Base-by-base conservation (phyloP, 1,284 basidiomycete species). In the Acaromyces ingoldii region DNA sequence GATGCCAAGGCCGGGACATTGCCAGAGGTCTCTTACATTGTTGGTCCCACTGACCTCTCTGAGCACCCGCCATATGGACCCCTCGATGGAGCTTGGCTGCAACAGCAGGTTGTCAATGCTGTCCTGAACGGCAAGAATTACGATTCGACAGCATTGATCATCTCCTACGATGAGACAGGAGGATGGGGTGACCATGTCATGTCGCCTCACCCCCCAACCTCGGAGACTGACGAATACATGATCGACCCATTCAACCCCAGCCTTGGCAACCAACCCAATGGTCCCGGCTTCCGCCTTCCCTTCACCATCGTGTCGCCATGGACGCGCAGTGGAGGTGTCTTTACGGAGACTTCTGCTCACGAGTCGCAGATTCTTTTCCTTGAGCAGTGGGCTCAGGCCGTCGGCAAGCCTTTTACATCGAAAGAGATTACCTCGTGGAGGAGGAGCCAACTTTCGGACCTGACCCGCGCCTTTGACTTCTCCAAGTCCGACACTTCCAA, bases 151-250 rank as follows among this genome's bases (percentile, higher is more conserved):
- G 62, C 57, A n/a, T 41, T 70, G 2, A 46, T 71, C 43, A 55
- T 67, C 25, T 67, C 65, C 7, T 71, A 67, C 49, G 68, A 71
- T 43, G 67, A 63, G 53, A 71, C 65, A 9, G 67, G 68, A 17
- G 68, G 68, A 11, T 69, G 59, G 57, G 60, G 47, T 1, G 68
- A 71, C 51, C 68, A 71, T 38, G 68, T 67, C 15, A 51, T 60
- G 30, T 34, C 47, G 6, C 39, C 39, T 24, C 50, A 40, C 22
- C 41, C 51, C 3, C 57, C 55, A 3, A 21, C 54, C 13, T 57
- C 57, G 3, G 52, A 60, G 10, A 39, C 53, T 2, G 46, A 49
- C n/a, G 68, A 71, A 49, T 71, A 62, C 59, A 45, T 70, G n/a
- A 19, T 46, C 6, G 56, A 71, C 43, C 64, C 66, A 4, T 68